These are phyloP conservation scores for Lyophyllum shimeji DNA, from an alignment of 768 basidiomycete species.

Conservation along the genomic window DNA sequence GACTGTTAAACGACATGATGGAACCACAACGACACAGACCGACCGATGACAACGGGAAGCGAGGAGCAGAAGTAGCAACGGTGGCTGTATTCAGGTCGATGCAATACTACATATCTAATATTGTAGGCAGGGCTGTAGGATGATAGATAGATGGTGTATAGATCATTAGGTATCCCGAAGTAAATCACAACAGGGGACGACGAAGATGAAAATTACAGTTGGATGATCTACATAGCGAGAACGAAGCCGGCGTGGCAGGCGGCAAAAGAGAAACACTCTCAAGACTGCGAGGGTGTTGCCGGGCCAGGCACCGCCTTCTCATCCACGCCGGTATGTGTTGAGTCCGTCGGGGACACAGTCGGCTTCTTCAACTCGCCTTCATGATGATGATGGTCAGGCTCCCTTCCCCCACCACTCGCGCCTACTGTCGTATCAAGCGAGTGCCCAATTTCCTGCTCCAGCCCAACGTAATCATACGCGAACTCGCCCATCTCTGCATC, in stretches of 20 bases:
- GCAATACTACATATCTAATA: no score
- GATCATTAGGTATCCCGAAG: no score
- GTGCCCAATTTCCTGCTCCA: constrained; percentile 59
- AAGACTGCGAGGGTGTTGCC: not conserved
- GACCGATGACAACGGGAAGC: no score
- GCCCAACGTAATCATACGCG: constrained; percentile 82
- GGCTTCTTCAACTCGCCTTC: not conserved
- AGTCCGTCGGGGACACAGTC: constrained; percentile 4
- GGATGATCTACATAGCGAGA: no score
- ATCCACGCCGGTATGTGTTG: constrained; percentile 6
- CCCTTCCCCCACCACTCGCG: constrained; percentile 23
- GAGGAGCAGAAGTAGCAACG: no score
- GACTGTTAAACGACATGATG: no score
- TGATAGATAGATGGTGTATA: no score
- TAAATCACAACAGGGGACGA: no score
- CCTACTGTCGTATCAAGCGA: constrained; percentile 19
- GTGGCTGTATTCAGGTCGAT: no score
- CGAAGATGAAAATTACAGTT: no score
- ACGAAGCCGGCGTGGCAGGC: not conserved
- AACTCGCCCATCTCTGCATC: constrained; percentile 90
- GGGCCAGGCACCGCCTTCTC: not conserved
- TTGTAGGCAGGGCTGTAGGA: no score
- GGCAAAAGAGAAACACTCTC: not conserved
- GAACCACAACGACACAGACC: no score
- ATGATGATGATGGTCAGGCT: constrained; percentile 28